Base-by-base conservation (phyloP, 306 rosid genomes). In the Alnus rubra region DNA sequence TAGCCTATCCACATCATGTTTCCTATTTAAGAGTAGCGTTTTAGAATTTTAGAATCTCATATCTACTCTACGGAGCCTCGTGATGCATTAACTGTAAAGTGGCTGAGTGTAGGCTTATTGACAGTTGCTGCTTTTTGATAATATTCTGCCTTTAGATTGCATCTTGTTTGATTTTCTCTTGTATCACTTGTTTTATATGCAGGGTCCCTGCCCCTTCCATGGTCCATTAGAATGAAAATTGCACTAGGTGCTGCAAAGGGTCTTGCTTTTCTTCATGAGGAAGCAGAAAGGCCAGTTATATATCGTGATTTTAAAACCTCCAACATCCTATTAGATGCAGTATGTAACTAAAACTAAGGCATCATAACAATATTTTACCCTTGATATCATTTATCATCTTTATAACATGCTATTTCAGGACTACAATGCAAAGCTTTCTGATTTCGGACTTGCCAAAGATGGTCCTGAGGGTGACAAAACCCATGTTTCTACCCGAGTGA, bases 401-500 rank as follows among this genome's bases (percentile, higher is more conserved):
- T 80, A 92, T 78, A 70, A 56, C 59, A 49, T 75, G 51, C 54
- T 37, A 42, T 76, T 85, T 85, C 88, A 94, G 98, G 98, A 94
- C 12, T 94, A 92, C 86, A 94, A 94, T 74, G 97, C 97, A 74
- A 94, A 94, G 86, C 97, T 94, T 81, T 94, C 98, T 37, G 98
- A 94, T 83, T 94, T 94, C 80, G 98, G 98, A 78, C 98, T 94
- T 30, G 98, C 98, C 74, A 94, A 94, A 89, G 98, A 94, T 82
- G 98, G 98, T 71, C 98, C 98, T 0, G 98, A 91, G 80, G 98
- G 97, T 77, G 98, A 94, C 75, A 94, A 94, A 85, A 94, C 98
- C 71, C 98, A 94, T 44, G 98, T 94, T 68, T 94, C 98, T 31
- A 94, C 98, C 50, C 94, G 98, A 39, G 98, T 94, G 77, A 94